phyloP scores from a whole-genome alignment of 2,329 filamentous ascomycete genomes.

The Blastomyces gilchristii region DNA sequence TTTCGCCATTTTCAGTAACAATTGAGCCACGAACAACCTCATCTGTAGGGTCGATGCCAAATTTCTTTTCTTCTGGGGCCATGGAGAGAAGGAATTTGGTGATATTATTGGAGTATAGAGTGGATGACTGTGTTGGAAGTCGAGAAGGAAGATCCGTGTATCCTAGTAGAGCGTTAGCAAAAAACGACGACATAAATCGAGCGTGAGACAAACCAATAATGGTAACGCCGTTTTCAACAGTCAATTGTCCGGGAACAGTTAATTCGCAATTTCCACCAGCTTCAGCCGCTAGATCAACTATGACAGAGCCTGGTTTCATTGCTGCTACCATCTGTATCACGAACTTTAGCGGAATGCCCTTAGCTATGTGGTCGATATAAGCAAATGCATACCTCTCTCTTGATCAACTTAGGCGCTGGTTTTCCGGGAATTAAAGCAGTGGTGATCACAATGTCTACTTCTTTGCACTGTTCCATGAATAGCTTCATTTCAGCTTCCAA shows the following conservation, averaged over 20 bases:
- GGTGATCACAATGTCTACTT: slow-evolving; percentile 87
- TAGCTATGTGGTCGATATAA: background rate
- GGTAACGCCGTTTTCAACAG: slow-evolving; percentile 65
- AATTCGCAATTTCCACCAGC: slow-evolving; percentile 80
- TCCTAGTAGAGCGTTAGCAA: slow-evolving; percentile 34
- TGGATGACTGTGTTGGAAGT: slow-evolving; percentile 79
- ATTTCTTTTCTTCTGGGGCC: slow-evolving; percentile 64
- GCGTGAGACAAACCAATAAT: slow-evolving; percentile 55
- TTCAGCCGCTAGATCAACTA: slow-evolving; percentile 81
- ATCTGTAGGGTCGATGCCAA: slow-evolving; percentile 68
- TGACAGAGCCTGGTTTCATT: slow-evolving; percentile 82
- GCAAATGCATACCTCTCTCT: slow-evolving; percentile 44
- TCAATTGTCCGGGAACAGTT: slow-evolving; percentile 61
- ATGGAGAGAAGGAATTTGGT: slow-evolving; percentile 80
- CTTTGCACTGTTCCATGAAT: slow-evolving; percentile 74
- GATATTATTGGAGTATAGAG: slow-evolving; percentile 87
- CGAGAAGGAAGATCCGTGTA: slow-evolving; percentile 84
- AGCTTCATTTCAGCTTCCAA: slow-evolving; percentile 89
- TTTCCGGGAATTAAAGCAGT: slow-evolving; percentile 83
- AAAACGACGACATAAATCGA: background rate
- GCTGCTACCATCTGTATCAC: slow-evolving; percentile 55
- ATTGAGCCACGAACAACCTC: slow-evolving; percentile 81
- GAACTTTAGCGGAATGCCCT: background rate
- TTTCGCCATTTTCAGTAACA: slow-evolving; percentile 65
- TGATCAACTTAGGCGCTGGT: slow-evolving; percentile 74